Conservation (phyloP, 1,284 basidiomycete genomes). For the Entoloma clypeatum region DNA sequence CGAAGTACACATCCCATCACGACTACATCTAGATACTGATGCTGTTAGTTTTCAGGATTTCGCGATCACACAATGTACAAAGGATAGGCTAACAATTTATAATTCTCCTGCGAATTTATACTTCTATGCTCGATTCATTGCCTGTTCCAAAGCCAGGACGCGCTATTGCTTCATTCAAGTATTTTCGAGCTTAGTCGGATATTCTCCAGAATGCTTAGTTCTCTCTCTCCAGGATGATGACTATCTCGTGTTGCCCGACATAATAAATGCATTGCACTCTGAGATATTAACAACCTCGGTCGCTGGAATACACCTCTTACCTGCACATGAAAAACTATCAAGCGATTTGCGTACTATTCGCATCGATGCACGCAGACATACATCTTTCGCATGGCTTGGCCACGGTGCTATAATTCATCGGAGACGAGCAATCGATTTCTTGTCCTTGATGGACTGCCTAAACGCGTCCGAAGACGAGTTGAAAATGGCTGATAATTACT, state of each 20-base stretch:
- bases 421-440: slow-evolving; percentile 42
- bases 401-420: slow-evolving; percentile 54
- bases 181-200: slow-evolving; percentile 6
- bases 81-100: slow-evolving; percentile 44
- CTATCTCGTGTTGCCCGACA: slow-evolving; percentile 55
- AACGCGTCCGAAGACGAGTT: slow-evolving; percentile 46
- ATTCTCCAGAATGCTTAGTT: slow-evolving; percentile 5
- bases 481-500: slow-evolving; percentile 72
- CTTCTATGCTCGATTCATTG: slow-evolving; percentile 64
- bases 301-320: slow-evolving; percentile 50
- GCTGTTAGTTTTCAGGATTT: slow-evolving; percentile 39
- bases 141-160: slow-evolving; percentile 49
- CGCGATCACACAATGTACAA: slow-evolving; percentile 41
- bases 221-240: slow-evolving; percentile 55
- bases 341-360: slow-evolving; percentile 40
- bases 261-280: slow-evolving; percentile 47
- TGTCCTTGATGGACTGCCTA: slow-evolving; percentile 43
- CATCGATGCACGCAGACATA: slow-evolving; percentile 38
- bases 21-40: too few species aligned
- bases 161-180: slow-evolving; percentile 64
- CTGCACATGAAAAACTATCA: slow-evolving; percentile 58
- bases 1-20: slow-evolving; percentile 32
- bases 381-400: slow-evolving; percentile 65
- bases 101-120: slow-evolving; percentile 59
- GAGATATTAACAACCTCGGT: slow-evolving; percentile 30